Conservation (phyloP, 805 yeast genomes). For the Cyberlindnera japonica region DNA sequence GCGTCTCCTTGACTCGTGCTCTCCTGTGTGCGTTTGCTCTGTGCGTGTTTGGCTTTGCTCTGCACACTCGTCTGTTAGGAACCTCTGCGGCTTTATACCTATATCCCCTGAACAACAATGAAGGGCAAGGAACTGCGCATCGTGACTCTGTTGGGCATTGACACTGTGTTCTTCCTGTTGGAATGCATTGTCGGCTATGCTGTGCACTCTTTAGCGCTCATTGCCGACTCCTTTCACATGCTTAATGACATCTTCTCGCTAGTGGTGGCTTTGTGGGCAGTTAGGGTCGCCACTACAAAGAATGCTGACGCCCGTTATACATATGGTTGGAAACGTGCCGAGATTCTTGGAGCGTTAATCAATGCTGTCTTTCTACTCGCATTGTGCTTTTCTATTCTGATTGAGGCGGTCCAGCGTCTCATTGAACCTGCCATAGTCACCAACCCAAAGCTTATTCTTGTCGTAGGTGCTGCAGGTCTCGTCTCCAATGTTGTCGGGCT, state of each 20-base stretch:
- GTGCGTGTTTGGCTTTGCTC: too few relatives aligned
- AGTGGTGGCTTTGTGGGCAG: conserved; percentile 94
- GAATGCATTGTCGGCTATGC: conserved; percentile 86
- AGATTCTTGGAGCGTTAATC: conserved; percentile 89
- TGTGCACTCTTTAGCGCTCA: conserved; percentile 89
- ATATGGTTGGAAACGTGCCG: conserved; percentile 98
- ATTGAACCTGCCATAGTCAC: conserved; percentile 73
- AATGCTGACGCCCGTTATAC: conserved; percentile 87
- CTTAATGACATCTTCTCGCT: conserved; percentile 89
- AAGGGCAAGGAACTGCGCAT: conserved; percentile 64
- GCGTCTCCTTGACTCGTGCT: too few relatives aligned
- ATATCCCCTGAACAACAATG: conserved; percentile 3
- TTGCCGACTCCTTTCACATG: conserved; percentile 98
- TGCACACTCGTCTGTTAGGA: not conserved
- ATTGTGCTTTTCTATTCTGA: conserved; percentile 82
- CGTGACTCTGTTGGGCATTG: conserved; percentile 64
- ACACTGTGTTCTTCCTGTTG: conserved; percentile 76
- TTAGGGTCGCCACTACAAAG: conserved; percentile 75
- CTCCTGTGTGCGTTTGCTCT: too few relatives aligned
- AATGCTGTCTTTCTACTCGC: conserved; percentile 93
- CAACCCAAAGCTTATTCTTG: conserved; percentile 77
- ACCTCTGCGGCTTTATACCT: not conserved
- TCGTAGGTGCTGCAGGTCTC: conserved; percentile 82
- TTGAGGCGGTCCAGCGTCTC: conserved; percentile 90
- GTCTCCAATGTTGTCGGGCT: conserved; percentile 80